These are phyloP conservation scores for Mesotaenium endlicherianum DNA, from an alignment of 139 green algal species.

Conservation along the genomic window DNA sequence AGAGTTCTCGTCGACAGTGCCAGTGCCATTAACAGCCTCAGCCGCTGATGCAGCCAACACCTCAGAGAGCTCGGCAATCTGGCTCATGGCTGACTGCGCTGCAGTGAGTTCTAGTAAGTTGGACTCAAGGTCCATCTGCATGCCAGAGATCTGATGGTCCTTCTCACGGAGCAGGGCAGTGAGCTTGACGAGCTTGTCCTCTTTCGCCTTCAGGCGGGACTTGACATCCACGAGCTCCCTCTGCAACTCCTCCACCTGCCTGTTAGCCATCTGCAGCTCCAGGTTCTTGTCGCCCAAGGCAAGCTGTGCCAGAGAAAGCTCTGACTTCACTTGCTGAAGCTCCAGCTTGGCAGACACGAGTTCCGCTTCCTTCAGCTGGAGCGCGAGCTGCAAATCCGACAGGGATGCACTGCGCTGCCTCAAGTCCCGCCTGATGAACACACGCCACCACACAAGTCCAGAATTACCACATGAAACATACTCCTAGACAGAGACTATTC, in stretches of 20 bases:
- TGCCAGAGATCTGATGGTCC: not conserved
- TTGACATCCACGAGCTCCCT: constrained; percentile 31
- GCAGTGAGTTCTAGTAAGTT: constrained; percentile 15
- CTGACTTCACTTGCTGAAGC: constrained; percentile 25
- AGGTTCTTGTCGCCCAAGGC: constrained; percentile 14
- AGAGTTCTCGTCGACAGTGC: constrained; percentile 13
- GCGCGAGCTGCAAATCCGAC: constrained; percentile 27
- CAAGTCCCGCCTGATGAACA: not conserved
- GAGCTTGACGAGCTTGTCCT: constrained; percentile 4
- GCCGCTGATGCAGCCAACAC: constrained; percentile 14
- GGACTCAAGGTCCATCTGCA: constrained; percentile 14
- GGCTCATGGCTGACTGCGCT: constrained; percentile 13
- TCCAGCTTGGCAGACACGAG: constrained; percentile 29
- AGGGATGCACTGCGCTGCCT: constrained; percentile 11
- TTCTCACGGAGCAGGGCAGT: constrained; percentile 18
- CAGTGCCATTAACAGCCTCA: not conserved
- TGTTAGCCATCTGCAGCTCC: constrained; percentile 7
- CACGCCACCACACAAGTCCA: not conserved
- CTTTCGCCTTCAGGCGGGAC: constrained; percentile 4
- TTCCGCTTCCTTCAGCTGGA: constrained; percentile 39
- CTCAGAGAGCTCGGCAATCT: constrained; percentile 40
- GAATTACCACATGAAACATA: not conserved
- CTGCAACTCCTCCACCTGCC: not conserved
- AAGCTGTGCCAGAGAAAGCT: constrained; percentile 3
- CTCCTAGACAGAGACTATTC: not conserved